These are phyloP conservation scores for Ustilago hordei DNA, from an alignment of 1,284 basidiomycete genomes.

Conservation along the genomic window DNA sequence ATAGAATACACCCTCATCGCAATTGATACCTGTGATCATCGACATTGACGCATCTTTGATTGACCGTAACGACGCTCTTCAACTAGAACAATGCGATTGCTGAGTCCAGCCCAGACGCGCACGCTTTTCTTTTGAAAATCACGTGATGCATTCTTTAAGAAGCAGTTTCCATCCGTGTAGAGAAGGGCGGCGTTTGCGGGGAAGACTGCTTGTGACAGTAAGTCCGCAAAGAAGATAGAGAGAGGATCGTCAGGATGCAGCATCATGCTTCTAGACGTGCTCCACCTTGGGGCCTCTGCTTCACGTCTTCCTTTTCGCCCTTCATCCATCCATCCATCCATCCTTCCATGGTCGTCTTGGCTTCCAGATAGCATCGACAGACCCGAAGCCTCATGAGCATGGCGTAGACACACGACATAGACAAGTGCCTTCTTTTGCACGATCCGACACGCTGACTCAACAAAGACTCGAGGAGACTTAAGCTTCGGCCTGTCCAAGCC, in stretches of 20 bases:
- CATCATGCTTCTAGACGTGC: background rate
- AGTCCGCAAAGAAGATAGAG: background rate
- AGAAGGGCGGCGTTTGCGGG: too few species aligned
- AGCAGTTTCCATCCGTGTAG: too few species aligned
- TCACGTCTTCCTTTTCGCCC: background rate
- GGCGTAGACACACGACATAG: constrained; percentile 7
- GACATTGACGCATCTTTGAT: too few species aligned
- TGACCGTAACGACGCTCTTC: too few species aligned
- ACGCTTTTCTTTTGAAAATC: too few species aligned
- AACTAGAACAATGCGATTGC: too few species aligned
- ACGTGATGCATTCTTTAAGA: too few species aligned
- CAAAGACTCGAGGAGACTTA: background rate
- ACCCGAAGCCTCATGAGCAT: background rate
- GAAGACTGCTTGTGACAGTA: background rate
- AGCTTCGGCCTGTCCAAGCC: background rate
- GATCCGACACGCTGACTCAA: background rate
- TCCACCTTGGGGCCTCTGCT: too few species aligned
- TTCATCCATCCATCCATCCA: background rate
- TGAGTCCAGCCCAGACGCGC: too few species aligned
- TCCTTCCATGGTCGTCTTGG: background rate
- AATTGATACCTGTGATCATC: too few species aligned
- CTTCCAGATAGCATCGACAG: background rate
- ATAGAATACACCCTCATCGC: too few species aligned
- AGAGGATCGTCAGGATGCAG: constrained; percentile 10
- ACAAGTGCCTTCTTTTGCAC: constrained; percentile 1